Conservation (phyloP, 2,329 filamentous ascomycete genomes). For the Orbilia quercus region DNA sequence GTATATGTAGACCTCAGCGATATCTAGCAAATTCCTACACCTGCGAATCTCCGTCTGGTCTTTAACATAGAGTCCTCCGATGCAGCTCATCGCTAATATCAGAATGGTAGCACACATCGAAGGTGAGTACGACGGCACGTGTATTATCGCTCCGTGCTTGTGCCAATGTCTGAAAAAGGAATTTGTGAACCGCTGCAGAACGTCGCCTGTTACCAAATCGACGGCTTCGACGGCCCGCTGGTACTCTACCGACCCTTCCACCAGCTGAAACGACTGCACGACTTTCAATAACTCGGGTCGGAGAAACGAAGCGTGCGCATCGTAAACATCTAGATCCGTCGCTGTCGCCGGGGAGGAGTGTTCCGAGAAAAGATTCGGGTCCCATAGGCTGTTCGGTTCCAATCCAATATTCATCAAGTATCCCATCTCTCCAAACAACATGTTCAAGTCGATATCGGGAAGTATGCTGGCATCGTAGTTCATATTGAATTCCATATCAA, state of each 20-base stretch:
- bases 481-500: conserved; percentile 44
- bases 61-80: conserved; percentile 46
- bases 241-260: conserved; percentile 30
- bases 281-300: conserved; percentile 42
- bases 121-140: conserved; percentile 42
- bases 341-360: conserved; percentile 38
- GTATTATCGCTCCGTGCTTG: conserved; percentile 47
- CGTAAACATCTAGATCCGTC: conserved; percentile 44
- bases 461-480: conserved; percentile 44
- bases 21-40: conserved; percentile 30
- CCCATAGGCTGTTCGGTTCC: conserved; percentile 41
- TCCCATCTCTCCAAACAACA: conserved; percentile 48
- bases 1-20: conserved; percentile 44
- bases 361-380: conserved; percentile 37
- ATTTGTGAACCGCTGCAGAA: conserved; percentile 43
- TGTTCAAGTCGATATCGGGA: conserved; percentile 45
- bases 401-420: conserved; percentile 45
- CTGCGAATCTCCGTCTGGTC: conserved; percentile 31
- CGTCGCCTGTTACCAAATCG: conserved; percentile 37
- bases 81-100: conserved; percentile 53
- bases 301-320: conserved; percentile 33
- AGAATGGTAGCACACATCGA: conserved; percentile 33
- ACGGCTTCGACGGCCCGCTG: conserved; percentile 25
- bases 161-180: conserved; percentile 52
- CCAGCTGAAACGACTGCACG: conserved; percentile 33